These are phyloP conservation scores for Pythium dissimile DNA, from an alignment of 352 stramenopile genomes.

Conservation along the genomic window DNA sequence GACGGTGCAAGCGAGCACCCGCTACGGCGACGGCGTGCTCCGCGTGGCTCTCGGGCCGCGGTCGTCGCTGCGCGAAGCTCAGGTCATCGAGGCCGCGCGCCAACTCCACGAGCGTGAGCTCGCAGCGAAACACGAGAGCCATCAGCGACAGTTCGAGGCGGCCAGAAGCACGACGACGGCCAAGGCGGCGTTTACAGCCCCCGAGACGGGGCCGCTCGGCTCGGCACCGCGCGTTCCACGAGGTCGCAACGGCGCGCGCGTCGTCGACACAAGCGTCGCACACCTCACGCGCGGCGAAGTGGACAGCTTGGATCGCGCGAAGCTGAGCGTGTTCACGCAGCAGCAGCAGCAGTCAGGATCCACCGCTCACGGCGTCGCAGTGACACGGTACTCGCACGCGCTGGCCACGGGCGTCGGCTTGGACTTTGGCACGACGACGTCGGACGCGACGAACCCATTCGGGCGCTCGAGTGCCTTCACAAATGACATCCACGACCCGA, in stretches of 20 bases:
- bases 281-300: constrained; percentile 61
- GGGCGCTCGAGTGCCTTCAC: constrained; percentile 66
- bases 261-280: constrained; percentile 46
- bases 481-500: constrained; percentile 60
- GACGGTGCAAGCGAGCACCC: constrained; percentile 47
- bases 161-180: constrained; percentile 7
- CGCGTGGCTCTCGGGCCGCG: constrained; percentile 29
- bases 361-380: constrained; percentile 19
- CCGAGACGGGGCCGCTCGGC: constrained; percentile 7
- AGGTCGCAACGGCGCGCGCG: constrained; percentile 46
- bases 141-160: constrained; percentile 14
- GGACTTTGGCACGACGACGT: constrained; percentile 47
- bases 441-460: constrained; percentile 59
- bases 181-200: constrained; percentile 7
- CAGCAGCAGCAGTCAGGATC: constrained; percentile 12
- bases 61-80: constrained; percentile 37
- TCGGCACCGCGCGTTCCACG: constrained; percentile 35
- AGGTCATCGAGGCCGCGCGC: constrained; percentile 40
- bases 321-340: constrained; percentile 43
- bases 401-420: constrained; percentile 52
- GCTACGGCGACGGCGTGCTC: constrained; percentile 41
- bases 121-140: constrained; percentile 22
- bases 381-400: constrained; percentile 72
- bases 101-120: constrained; percentile 35
- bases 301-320: constrained; percentile 75